Evolutionary conservation across 345 rosid species (phyloP).

Genomic region (Crucihimalaya himalaica): DNA sequence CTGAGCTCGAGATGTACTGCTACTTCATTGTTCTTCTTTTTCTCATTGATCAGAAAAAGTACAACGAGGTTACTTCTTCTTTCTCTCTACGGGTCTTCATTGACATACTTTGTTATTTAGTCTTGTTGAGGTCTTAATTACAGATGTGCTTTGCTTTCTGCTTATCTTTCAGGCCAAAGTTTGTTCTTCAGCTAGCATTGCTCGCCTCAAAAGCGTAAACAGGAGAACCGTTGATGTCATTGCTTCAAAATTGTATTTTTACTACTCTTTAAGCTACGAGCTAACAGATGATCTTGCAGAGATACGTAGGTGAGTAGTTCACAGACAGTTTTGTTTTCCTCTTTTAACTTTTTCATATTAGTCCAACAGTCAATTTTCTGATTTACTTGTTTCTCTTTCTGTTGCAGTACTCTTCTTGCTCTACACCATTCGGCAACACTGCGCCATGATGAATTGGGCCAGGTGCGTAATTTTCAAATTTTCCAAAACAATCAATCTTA

Average conservation of each 20-base stretch:
- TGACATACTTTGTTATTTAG: background rate
- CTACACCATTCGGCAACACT: constrained; percentile 82
- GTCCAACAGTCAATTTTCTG: background rate
- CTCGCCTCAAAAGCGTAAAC: constrained; percentile 66
- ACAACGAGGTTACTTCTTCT: constrained; percentile 53
- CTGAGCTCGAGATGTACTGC: constrained; percentile 76
- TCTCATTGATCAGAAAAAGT: constrained; percentile 76
- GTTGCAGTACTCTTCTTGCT: constrained; percentile 67
- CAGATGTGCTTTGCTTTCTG: background rate
- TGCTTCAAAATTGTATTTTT: constrained; percentile 77
- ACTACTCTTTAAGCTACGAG: constrained; percentile 80
- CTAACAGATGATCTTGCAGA: constrained; percentile 77
- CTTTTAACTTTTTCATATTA: background rate
- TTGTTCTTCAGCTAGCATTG: constrained; percentile 79
- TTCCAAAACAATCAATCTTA: background rate
- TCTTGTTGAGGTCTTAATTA: background rate
- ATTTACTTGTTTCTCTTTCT: constrained; percentile 12
- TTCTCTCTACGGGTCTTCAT: background rate
- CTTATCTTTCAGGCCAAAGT: constrained; percentile 69
- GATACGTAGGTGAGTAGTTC: constrained; percentile 66
- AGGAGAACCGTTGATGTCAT: constrained; percentile 79
- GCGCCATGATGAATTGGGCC: constrained; percentile 89
- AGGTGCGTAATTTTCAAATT: constrained; percentile 47
- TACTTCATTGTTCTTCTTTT: constrained; percentile 71
- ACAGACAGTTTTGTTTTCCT: background rate